Evolutionary conservation across 768 basidiomycete genomes (phyloP), one percentile per base, ranked within the genome.

Genomic region (Lactarius tabidus): DNA sequence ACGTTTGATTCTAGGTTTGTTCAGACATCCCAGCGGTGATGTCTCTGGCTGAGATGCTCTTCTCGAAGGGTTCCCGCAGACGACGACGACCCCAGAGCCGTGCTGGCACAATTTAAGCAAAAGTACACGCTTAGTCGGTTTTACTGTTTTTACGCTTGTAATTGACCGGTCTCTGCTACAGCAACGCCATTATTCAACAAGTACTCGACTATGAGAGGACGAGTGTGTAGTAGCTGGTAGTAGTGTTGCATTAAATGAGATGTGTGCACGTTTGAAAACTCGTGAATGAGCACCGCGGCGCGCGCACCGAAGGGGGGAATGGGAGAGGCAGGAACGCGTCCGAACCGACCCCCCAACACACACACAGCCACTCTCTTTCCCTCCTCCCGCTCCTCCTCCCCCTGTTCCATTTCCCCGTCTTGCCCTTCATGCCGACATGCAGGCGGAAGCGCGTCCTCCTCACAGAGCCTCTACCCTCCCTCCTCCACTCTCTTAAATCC

Each of bases 401-500:
- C 59, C 61, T 71, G 58, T 55, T 54, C 69, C 64, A 60, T 62
- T 61, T 54, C 26, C 58, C 57, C n/a, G 28, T 57, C 53, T 51
- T 57, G 43, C 66, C 63, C 74, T 73, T 75, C 71, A 93, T 93
- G 91, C 91, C 91, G 71, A 91, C 90, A 73, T 93, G 90, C 79
- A 86, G 91, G 72, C 88, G 91, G 81, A 93, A 93, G 77, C 85
- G 90, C 81, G 91, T 93, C 70, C 85, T 93, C 73, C 90, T 93
- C 82, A 91, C 86, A 70, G 86, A 92, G 77, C 88, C 90, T 69
- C 85, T 90, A 59, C 82, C 84, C 54, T 77, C 83, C 70, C 86
- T 93, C 74, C 81, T 90, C 67, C 82, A 84, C 67, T 82, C 84
- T 65, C 80, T 81, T 72, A 81, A 85, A 75, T 76, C 84, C 51